Base-by-base conservation (phyloP, 2,329 filamentous ascomycete genomes). In the Ophiostoma montium region DNA sequence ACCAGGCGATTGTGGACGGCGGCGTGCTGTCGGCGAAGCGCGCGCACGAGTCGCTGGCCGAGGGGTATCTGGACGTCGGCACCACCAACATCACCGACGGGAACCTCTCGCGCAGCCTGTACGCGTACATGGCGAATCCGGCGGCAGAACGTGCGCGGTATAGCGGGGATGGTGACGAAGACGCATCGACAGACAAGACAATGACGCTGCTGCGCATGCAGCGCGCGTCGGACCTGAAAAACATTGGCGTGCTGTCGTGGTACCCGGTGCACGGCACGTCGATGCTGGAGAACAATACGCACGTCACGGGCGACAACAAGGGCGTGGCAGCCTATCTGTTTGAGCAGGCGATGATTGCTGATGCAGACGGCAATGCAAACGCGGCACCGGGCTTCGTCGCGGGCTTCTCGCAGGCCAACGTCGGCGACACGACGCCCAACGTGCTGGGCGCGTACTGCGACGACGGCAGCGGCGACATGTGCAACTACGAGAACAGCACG, bases 261-360 rank as follows among this genome's bases (percentile, higher is more conserved):
- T 95, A 90, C 62, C 79, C 90, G 3, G 85, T 89, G 0, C 90
- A 96, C 62, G 89, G 89, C 43, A 96, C 90, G 0, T 94, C 87
- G 2, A 80, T 95, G 70, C 78, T 87, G 47, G 84, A 84, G 46
- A 95, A 95, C 67, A 94, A 94, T 65, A 94, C 87, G 0, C 71
- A 94, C 7, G 79, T 94, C 44, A 82, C 85, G 3, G 89, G 86
- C 27, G 89, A 95, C 63, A 95, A 95, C 70, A 95, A 95, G 67
- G 89, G 89, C 5, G 83, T 95, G 5, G 88, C 89, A 0, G 86
- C 87, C 3, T 78, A 82, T 57, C 70, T 94, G 6, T 84, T 95
- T 54, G 89, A 95, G 62, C 77, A 85, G 57, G 76, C 76, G 38
- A 74, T 84, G 50, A 65, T 67, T n/a, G n/a, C n/a, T n/a, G n/a